Evolutionary conservation across 1,284 basidiomycete species (phyloP).

Genomic region (Sutorius eximius): DNA sequence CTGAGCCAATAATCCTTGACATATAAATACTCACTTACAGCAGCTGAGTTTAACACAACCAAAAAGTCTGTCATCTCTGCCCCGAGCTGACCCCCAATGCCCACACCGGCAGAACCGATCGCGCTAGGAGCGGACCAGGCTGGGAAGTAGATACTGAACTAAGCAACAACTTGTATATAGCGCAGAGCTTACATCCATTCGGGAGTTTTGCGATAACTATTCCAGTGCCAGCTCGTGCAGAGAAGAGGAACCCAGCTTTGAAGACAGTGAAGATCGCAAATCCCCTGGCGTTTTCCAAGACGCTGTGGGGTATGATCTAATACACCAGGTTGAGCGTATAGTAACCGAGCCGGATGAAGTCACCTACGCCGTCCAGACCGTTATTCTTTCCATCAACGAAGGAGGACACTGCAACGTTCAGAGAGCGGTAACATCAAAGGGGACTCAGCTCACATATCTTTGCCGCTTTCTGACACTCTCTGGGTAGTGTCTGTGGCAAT

Average conservation of each 20-base stretch:
- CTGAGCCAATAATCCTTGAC: constrained; percentile 7
- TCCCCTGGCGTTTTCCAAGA: constrained; percentile 77
- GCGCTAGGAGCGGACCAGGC: constrained; percentile 95
- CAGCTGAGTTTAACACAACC: constrained; percentile 84
- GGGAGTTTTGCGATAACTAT: constrained; percentile 86
- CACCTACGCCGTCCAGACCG: constrained; percentile 61
- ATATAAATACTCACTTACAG: constrained; percentile 47
- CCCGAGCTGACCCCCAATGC: constrained; percentile 81
- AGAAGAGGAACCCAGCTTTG: constrained; percentile 78
- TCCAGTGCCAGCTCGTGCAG: constrained; percentile 83
- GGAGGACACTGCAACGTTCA: constrained; percentile 55
- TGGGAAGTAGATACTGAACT: constrained; percentile 31
- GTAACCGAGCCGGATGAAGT: neutral
- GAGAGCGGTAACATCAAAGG: constrained; percentile 2
- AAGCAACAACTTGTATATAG: neutral
- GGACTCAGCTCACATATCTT: constrained; percentile 59
- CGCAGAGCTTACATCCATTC: constrained; percentile 72
- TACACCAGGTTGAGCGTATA: neutral
- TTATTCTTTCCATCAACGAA: constrained; percentile 73
- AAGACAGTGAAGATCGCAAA: constrained; percentile 83
- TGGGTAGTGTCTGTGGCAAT: constrained; percentile 68
- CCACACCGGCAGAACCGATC: constrained; percentile 93
- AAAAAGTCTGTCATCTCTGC: constrained; percentile 95
- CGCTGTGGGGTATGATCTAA: constrained; percentile 62
- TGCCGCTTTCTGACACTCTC: constrained; percentile 74